A percentile compares a stretch with the other conserved stretches of the same genome.
Conservation (phyloP, 139 green algal genomes). For the Chlorella sorokiniana region DNA sequence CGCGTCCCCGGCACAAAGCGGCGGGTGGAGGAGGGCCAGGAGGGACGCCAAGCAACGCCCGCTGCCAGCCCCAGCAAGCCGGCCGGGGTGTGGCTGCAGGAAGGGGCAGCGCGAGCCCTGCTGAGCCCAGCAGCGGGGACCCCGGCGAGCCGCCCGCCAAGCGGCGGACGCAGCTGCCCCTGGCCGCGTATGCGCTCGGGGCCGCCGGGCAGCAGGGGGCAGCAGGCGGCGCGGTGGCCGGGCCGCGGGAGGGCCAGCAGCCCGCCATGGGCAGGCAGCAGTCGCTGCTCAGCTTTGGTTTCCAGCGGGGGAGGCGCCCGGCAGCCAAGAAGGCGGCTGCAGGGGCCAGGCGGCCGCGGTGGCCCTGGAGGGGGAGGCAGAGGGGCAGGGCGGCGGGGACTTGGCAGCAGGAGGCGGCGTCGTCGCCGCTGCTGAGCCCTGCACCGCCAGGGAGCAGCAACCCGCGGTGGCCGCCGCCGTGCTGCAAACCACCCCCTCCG, state of each 20-base stretch:
- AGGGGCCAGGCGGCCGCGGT: neutral
- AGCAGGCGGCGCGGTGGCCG: neutral
- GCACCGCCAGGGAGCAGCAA: no score
- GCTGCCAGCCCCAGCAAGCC: constrained; percentile 1
- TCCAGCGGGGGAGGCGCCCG: neutral
- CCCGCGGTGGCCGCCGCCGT: neutral
- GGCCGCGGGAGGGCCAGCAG: constrained; percentile 6
- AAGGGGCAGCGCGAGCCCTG: neutral
- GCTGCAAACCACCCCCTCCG: neutral
- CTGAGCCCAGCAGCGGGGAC: neutral
- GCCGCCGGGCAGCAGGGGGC: neutral
- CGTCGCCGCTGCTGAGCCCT: neutral
- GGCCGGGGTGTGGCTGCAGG: neutral
- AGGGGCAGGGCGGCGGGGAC: neutral
- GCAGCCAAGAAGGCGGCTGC: neutral
- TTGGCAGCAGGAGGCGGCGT: neutral
- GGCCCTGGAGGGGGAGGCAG: neutral
- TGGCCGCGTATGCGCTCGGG: constrained; percentile 27
- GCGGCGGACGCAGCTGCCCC: constrained; percentile 15
- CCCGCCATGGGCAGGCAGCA: constrained; percentile 22
- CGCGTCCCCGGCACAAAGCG: constrained; percentile 2
- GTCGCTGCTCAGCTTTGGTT: constrained; percentile 35
- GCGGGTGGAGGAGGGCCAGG: constrained; percentile 13
- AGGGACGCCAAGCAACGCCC: constrained; percentile 13
- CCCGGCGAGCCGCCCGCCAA: constrained; percentile 1